Evolutionary conservation across 2,329 filamentous ascomycete species (phyloP).

Genomic region (Coleophoma cylindrospora): DNA sequence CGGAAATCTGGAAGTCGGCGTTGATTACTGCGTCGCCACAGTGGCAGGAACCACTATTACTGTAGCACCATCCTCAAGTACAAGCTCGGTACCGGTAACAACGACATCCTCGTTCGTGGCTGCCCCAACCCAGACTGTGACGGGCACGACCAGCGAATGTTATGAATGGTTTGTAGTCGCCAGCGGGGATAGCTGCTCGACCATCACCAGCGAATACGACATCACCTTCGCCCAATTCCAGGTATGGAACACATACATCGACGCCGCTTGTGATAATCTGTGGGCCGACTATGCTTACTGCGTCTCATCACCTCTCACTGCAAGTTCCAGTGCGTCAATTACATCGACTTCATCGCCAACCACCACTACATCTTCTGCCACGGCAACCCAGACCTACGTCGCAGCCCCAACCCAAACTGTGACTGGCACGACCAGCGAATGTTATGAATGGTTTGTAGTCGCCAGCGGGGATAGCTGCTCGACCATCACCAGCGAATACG

Average conservation of each 20-base stretch:
- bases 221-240: conserved; percentile 17
- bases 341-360: too few species aligned
- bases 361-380: too few species aligned
- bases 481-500: conserved; percentile 15
- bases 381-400: background rate
- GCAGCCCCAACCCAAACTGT: conserved; percentile 7
- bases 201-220: conserved; percentile 3
- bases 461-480: conserved; percentile 16
- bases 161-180: background rate
- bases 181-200: background rate
- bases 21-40: conserved; percentile 20
- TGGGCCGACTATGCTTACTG: conserved; percentile 17
- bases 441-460: background rate
- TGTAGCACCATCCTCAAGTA: background rate
- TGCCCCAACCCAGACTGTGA: background rate
- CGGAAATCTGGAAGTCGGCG: conserved; percentile 1
- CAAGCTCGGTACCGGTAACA: background rate
- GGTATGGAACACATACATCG: conserved; percentile 25
- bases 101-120: background rate
- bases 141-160: background rate
- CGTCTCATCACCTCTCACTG: too few species aligned
- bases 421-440: background rate
- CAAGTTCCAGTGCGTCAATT: too few species aligned
- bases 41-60: background rate
- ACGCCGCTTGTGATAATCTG: conserved; percentile 17